These are phyloP conservation scores for Pinus tabuliformis DNA, from an alignment of 75 land plant genomes.

Conservation along the genomic window DNA sequence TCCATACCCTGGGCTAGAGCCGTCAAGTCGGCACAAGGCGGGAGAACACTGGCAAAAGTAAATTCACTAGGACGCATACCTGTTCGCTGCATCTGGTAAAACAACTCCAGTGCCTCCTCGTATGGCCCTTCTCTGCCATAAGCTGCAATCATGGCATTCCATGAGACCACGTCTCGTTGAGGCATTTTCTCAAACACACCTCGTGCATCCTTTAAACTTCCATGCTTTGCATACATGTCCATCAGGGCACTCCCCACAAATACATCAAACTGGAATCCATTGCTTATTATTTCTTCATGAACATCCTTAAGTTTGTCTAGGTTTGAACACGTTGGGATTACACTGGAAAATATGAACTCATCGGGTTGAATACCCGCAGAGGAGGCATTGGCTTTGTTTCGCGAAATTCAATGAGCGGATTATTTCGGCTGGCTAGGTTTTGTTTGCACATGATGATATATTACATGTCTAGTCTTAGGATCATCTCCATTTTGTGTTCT, in stretches of 20 bases:
- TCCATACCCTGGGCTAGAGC: slow-evolving; percentile 15
- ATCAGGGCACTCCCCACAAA: slow-evolving; percentile 31
- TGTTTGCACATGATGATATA: too few relatives aligned
- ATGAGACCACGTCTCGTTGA: slow-evolving; percentile 23
- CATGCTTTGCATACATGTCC: slow-evolving; percentile 44
- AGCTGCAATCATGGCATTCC: slow-evolving; percentile 37
- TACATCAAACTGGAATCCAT: slow-evolving; percentile 16
- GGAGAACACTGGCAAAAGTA: slow-evolving; percentile 24
- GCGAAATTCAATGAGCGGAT: too few relatives aligned
- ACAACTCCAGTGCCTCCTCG: slow-evolving; percentile 13
- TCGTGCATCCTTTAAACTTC: slow-evolving; percentile 21
- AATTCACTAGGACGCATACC: slow-evolving; percentile 17
- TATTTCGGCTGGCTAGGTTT: too few relatives aligned
- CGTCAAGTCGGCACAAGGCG: slow-evolving; percentile 26
- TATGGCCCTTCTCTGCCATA: slow-evolving; percentile 21
- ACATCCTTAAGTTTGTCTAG: slow-evolving; percentile 8
- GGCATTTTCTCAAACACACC: slow-evolving; percentile 19
- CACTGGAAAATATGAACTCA: slow-evolving; percentile 24
- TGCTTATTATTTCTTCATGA: slow-evolving; percentile 33
- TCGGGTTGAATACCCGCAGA: slow-evolving; percentile 13
- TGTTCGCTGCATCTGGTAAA: slow-evolving; percentile 11
- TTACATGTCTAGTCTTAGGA: too few relatives aligned
- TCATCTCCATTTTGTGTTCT: too few relatives aligned
- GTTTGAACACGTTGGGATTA: slow-evolving; percentile 33
- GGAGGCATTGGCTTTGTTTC: too few relatives aligned